Percentiles rank a stretch among this genome's conserved stretches.
These are phyloP conservation scores for Hygrocybe coccinea DNA, from an alignment of 768 basidiomycete genomes.

Conservation along the genomic window DNA sequence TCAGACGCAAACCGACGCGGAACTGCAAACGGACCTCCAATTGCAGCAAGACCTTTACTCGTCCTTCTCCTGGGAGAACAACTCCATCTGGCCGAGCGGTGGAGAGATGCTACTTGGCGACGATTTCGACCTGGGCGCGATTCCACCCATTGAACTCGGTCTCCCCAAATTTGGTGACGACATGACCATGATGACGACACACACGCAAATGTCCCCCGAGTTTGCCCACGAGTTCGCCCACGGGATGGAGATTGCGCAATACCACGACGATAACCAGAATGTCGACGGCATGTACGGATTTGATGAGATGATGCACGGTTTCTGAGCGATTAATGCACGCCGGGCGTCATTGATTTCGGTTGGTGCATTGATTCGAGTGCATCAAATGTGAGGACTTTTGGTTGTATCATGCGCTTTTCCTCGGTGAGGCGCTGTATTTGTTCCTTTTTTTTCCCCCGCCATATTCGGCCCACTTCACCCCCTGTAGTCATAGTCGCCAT, in stretches of 20 bases:
- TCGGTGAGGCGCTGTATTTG: slow-evolving; percentile 18
- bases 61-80: slow-evolving; percentile 33
- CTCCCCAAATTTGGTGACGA: slow-evolving; percentile 41
- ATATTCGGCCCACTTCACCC: not conserved
- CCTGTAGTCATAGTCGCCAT: slow-evolving; percentile 33
- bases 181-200: slow-evolving; percentile 17
- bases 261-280: slow-evolving; percentile 26
- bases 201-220: slow-evolving; percentile 12
- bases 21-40: slow-evolving; percentile 36
- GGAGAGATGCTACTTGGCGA: slow-evolving; percentile 41
- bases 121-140: slow-evolving; percentile 63
- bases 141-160: slow-evolving; percentile 61
- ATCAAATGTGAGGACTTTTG: not conserved
- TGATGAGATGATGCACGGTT: slow-evolving; percentile 39
- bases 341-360: slow-evolving; percentile 4
- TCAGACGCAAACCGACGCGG: slow-evolving; percentile 30
- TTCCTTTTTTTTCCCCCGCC: not conserved
- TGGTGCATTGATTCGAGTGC: not conserved
- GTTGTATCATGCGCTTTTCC: slow-evolving; percentile 9
- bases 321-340: slow-evolving; percentile 15
- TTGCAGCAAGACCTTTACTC: slow-evolving; percentile 36
- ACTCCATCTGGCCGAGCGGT: slow-evolving; percentile 28
- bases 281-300: slow-evolving; percentile 31
- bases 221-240: not conserved
- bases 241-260: slow-evolving; percentile 31